Percentiles rank a stretch among this genome's conserved stretches.
phyloP scores from a whole-genome alignment of 2,329 filamentous ascomycete species.

The Colletotrichum musicola region DNA sequence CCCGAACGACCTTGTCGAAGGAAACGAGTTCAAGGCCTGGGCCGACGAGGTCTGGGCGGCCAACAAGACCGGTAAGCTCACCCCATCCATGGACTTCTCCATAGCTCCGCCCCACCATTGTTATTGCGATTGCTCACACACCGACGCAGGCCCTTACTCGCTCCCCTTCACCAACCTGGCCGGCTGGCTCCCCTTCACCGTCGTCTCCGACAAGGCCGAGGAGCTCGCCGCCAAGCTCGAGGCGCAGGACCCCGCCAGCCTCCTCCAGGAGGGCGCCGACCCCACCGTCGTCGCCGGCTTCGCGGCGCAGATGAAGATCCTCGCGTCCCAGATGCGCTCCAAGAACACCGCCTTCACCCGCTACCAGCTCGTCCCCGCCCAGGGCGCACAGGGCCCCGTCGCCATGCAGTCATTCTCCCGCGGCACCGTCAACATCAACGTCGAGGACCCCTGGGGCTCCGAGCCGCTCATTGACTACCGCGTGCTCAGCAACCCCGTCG shows the following conservation, averaged over 20 bases:
- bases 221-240: constrained; percentile 49
- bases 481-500: constrained; percentile 53
- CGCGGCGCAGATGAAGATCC: constrained; percentile 52
- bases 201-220: constrained; percentile 48
- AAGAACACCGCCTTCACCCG: constrained; percentile 51
- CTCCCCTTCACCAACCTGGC: constrained; percentile 51
- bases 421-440: constrained; percentile 53
- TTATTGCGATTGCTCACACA: background rate
- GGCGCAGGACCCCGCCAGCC: constrained; percentile 47
- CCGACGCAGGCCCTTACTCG: constrained; percentile 44
- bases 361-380: constrained; percentile 41
- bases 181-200: constrained; percentile 52
- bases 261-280: constrained; percentile 48
- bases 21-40: constrained; percentile 39
- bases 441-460: constrained; percentile 51
- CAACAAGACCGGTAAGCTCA: constrained; percentile 38
- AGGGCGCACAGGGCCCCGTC: constrained; percentile 43
- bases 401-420: constrained; percentile 51
- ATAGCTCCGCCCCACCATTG: background rate
- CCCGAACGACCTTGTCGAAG: constrained; percentile 26
- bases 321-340: constrained; percentile 50
- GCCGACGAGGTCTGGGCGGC: constrained; percentile 31
- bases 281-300: constrained; percentile 52
- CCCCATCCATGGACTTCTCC: too few relatives aligned
- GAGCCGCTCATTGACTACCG: constrained; percentile 55